Conservation (phyloP, 148 eudicot species). For the Rhododendron griersonianum region DNA sequence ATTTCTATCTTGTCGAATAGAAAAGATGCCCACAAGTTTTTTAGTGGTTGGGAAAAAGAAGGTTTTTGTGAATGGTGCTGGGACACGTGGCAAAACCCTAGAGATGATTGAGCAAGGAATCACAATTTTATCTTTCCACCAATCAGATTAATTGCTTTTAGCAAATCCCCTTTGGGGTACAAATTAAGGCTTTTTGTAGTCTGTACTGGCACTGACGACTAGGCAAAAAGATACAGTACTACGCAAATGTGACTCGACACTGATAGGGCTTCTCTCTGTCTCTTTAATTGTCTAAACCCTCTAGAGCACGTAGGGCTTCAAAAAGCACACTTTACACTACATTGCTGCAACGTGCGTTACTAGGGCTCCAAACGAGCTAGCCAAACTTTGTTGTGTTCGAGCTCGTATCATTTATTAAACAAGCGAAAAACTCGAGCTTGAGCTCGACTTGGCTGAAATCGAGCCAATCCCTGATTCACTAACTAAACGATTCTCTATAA, state of each 20-base stretch:
- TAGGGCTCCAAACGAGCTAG: too few species aligned
- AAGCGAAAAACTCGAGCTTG: too few species aligned
- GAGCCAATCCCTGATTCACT: too few species aligned
- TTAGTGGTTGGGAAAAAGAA: background rate
- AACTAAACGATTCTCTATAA: too few species aligned
- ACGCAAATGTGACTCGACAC: background rate
- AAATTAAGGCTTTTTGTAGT: background rate
- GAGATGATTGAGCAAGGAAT: constrained; percentile 3
- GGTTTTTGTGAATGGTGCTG: background rate
- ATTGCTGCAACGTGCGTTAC: background rate
- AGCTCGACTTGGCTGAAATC: too few species aligned
- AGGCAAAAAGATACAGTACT: background rate
- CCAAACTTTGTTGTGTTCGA: too few species aligned
- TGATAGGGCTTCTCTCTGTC: background rate
- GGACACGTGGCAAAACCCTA: constrained; percentile 11
- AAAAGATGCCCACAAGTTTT: background rate
- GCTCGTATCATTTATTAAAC: too few species aligned
- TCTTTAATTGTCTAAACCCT: background rate
- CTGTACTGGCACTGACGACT: background rate
- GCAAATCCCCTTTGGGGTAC: background rate
- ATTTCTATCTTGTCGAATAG: background rate
- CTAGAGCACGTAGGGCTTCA: background rate
- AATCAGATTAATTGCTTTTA: constrained; percentile 6
- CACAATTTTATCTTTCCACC: background rate
- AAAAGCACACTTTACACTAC: background rate